Conservation (phyloP, 2,329 filamentous ascomycete species). For the Lecanicillium sp. region DNA sequence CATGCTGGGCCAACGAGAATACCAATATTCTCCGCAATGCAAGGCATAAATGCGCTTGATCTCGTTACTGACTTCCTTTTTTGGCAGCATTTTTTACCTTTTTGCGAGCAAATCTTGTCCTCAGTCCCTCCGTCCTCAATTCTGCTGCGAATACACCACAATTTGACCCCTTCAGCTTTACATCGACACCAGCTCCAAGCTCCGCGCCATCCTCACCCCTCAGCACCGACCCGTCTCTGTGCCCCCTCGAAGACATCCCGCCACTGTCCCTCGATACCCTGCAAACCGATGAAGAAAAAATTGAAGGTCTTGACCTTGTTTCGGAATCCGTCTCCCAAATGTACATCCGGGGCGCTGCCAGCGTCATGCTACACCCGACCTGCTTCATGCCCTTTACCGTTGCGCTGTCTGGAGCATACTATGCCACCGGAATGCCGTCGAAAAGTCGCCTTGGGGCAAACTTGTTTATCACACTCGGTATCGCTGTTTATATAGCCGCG, state of each 20-base stretch:
- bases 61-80: not conserved
- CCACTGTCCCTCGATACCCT: slow-evolving; percentile 56
- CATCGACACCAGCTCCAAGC: slow-evolving; percentile 19
- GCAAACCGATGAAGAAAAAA: slow-evolving; percentile 49
- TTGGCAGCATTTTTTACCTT: slow-evolving; percentile 72
- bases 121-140: slow-evolving; percentile 53
- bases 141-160: slow-evolving; percentile 59
- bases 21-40: too few species aligned
- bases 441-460: slow-evolving; percentile 47
- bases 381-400: slow-evolving; percentile 40
- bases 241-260: slow-evolving; percentile 42
- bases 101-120: slow-evolving; percentile 70
- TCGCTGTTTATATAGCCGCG: slow-evolving; percentile 4
- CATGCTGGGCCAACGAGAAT: too few species aligned
- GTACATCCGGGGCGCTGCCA: slow-evolving; percentile 56
- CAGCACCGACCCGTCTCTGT: slow-evolving; percentile 35
- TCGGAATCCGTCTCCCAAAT: slow-evolving; percentile 80
- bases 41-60: too few species aligned
- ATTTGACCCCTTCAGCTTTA: slow-evolving; percentile 40
- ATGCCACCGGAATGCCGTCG: slow-evolving; percentile 35
- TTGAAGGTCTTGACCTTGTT: slow-evolving; percentile 63
- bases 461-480: slow-evolving; percentile 36
- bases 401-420: slow-evolving; percentile 36
- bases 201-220: slow-evolving; percentile 36
- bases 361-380: slow-evolving; percentile 57